These are phyloP conservation scores for Heterobasidion irregulare DNA, from an alignment of 1,284 basidiomycete species.

Conservation along the genomic window DNA sequence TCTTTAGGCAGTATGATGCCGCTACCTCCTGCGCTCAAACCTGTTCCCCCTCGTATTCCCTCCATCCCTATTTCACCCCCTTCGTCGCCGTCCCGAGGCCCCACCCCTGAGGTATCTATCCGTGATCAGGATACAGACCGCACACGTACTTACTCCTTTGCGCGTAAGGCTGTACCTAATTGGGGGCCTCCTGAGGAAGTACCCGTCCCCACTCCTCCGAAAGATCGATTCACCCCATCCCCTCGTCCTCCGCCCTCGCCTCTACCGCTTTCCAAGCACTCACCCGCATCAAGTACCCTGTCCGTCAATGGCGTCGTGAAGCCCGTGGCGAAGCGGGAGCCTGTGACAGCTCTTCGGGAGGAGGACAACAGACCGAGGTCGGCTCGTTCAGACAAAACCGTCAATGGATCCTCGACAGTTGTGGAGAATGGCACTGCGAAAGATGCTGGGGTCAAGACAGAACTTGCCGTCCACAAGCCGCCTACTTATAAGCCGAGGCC, in stretches of 20 bases:
- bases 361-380: not conserved
- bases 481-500: not conserved
- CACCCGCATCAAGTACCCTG: not conserved
- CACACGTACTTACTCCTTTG: constrained; percentile 13
- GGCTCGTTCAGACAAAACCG: not conserved
- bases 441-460: not conserved
- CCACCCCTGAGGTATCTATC: constrained; percentile 4
- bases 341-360: not conserved
- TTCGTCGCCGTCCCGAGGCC: constrained; percentile 9
- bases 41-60: constrained; percentile 4
- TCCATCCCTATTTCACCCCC: constrained; percentile 10
- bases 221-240: not conserved
- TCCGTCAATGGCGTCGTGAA: not conserved
- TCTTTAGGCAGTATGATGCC: constrained; percentile 4
- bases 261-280: not conserved
- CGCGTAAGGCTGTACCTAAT: constrained; percentile 17
- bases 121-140: constrained; percentile 6
- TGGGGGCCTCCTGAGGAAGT: constrained; percentile 7
- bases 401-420: not conserved
- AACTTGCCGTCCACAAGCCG: not conserved
- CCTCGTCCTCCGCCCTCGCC: not conserved
- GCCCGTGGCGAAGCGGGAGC: not conserved
- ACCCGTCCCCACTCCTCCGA: not conserved
- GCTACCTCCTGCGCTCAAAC: constrained; percentile 5
- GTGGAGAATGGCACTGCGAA: not conserved